Evolutionary conservation across 2,329 filamentous ascomycete genomes (phyloP).

Genomic region (Alternaria atra): DNA sequence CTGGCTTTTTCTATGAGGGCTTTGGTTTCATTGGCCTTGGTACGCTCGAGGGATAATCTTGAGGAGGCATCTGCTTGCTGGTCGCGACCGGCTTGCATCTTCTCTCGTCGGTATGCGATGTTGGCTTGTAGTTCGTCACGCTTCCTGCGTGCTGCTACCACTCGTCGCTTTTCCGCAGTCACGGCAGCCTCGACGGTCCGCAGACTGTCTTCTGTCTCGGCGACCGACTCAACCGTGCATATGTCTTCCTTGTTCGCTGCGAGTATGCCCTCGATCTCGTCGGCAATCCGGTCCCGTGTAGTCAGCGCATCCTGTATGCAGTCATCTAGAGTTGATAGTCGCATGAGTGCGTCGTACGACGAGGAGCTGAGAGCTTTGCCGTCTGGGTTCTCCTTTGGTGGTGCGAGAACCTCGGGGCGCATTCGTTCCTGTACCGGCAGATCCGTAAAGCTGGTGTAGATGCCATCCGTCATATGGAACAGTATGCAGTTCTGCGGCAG

Average conservation of each 20-base stretch:
- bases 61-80: conserved; percentile 66
- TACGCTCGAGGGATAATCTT: conserved; percentile 66
- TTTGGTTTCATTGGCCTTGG: conserved; percentile 60
- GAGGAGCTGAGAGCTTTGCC: conserved; percentile 69
- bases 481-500: conserved; percentile 84
- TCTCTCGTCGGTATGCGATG: conserved; percentile 69
- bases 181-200: conserved; percentile 63
- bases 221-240: conserved; percentile 46
- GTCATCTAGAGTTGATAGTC: conserved; percentile 84
- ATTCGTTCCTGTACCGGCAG: conserved; percentile 61
- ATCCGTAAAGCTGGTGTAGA: conserved; percentile 80
- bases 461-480: conserved; percentile 84
- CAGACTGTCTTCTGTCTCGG: conserved; percentile 56
- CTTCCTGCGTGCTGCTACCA: conserved; percentile 69
- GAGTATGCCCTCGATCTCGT: conserved; percentile 73
- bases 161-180: conserved; percentile 69
- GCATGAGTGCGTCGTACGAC: conserved; percentile 88
- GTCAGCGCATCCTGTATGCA: conserved; percentile 89
- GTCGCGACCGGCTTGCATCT: conserved; percentile 71
- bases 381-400: conserved; percentile 54
- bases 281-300: conserved; percentile 75
- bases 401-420: conserved; percentile 39
- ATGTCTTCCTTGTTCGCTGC: conserved; percentile 52
- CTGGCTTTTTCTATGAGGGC: conserved; percentile 65
- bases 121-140: conserved; percentile 74